Base-by-base conservation (phyloP, 768 basidiomycete genomes). In the Trametes cingulata region DNA sequence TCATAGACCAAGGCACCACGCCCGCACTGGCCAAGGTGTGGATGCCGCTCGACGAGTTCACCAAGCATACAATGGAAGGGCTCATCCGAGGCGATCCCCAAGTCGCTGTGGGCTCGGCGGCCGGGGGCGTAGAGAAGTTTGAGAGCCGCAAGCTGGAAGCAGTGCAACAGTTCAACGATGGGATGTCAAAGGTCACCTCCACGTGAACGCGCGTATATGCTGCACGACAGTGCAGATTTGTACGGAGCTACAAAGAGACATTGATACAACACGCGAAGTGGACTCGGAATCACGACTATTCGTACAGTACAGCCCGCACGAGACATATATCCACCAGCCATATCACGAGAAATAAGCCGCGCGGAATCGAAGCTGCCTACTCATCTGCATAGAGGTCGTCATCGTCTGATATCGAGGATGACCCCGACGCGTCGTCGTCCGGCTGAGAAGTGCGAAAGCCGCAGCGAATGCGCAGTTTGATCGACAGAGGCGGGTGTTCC, bases 1-100 rank as follows among this genome's bases (percentile, higher is more conserved):
- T 22, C 19, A 20, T 60, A 85, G 85, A 79, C 41, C 78, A 85
- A 68, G 84, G 82, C 47, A 84, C 76, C 0, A 79, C 79, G 0
- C 74, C 76, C 51, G 67, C 51, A 19, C 65, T 84, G 13, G 81
- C 81, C 20, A 82, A 81, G 52, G 68, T 77, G 48, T 85, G 82
- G 83, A 81, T 85, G 79, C 79, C 82, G 0, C 68, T 82, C 22
- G 76, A 76, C 41, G 73, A 79, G 55, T 85, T 78, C 62, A 81
- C 76, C 6, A 69, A 74, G 54, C 60, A 68, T 19, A 69, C 74
- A 0, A 70, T 81, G 68, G 74, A 73, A 10, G 75, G 76, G 7
- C 71, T 81, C n/a, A 55, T 63, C 17, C 70, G 71, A 20, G 78
- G 76, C 9, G 74, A 77, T 33, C 17, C 55, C 4, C 63, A 73